Base-by-base conservation (phyloP, 495 filamentous ascomycete genomes). In the Penicillium canescens region DNA sequence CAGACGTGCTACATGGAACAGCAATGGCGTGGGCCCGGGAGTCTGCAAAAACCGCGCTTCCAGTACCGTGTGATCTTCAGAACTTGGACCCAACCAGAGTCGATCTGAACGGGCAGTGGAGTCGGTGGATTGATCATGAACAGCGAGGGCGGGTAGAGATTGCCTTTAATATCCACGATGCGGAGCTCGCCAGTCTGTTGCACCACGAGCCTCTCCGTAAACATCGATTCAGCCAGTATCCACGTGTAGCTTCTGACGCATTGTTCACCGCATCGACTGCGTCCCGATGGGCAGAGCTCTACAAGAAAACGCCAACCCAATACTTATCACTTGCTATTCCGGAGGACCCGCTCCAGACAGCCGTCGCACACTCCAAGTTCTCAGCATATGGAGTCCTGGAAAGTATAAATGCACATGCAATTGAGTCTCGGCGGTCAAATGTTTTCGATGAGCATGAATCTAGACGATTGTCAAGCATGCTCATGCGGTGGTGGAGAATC, bases 1-100 rank as follows among this genome's bases (percentile, higher is more conserved):
- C 63, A 5, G 69, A 75, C 50, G 63, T 65, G 0, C 64, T 75
- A n/a, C 70, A 73, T 42, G 72, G 72, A 6, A 72, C 72, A n/a
- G 67, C 66, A 6, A 62, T 66, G 41, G 61, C 69, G 14, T 73
- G 67, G 69, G 62, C 67, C 9, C 69, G 68, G 14, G 58, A 63
- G 38, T 54, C 59, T n/a, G n/a, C n/a, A n/a, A n/a, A n/a, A n/a
- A n/a, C n/a, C n/a, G n/a, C n/a, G n/a, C n/a, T n/a, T n/a, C n/a
- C n/a, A n/a, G n/a, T n/a, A n/a, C n/a, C n/a, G n/a, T n/a, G n/a
- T n/a, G n/a, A n/a, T n/a, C n/a, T n/a, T n/a, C n/a, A n/a, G n/a
- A n/a, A n/a, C n/a, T n/a, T n/a, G n/a, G n/a, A n/a, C n/a, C n/a
- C n/a, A n/a, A n/a, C n/a, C n/a, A n/a, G n/a, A n/a, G n/a, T n/a